Evolutionary conservation across 345 rosid species (phyloP).

Genomic region (Iberis pinnata): DNA sequence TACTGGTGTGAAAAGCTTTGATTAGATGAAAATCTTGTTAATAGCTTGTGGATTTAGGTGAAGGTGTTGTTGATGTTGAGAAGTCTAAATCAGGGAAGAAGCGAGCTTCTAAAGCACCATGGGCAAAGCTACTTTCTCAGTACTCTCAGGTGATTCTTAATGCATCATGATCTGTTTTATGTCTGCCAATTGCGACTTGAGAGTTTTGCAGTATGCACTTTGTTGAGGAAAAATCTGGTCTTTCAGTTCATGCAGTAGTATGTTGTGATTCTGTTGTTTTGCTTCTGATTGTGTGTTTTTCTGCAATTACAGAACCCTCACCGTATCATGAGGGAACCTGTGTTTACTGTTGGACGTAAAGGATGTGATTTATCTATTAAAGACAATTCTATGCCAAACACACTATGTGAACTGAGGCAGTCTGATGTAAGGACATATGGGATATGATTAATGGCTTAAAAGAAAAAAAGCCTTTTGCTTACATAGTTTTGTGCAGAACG

Average conservation of each 20-base stretch:
- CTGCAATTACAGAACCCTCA: constrained; percentile 61
- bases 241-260: constrained; percentile 9
- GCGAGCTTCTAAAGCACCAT: constrained; percentile 45
- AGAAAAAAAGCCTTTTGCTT: constrained; percentile 9
- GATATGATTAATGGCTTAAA: neutral
- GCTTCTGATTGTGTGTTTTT: constrained; percentile 20
- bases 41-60: constrained; percentile 37
- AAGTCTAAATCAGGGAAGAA: constrained; percentile 31
- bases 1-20: no score
- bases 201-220: neutral
- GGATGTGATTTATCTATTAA: constrained; percentile 63
- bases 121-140: constrained; percentile 94
- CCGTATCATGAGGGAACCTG: constrained; percentile 45
- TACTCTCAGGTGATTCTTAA: constrained; percentile 53
- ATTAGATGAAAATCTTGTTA: constrained; percentile 11
- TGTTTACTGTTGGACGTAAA: constrained; percentile 74
- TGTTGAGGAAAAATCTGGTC: constrained; percentile 1
- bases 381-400: constrained; percentile 52
- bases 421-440: constrained; percentile 47
- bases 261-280: constrained; percentile 8
- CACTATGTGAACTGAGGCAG: constrained; percentile 71
- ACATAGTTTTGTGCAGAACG: constrained; percentile 43
- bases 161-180: constrained; percentile 6
- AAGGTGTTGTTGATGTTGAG: constrained; percentile 20
- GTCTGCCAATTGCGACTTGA: no score